Percentiles rank a stretch among this genome's conserved stretches.
Conservation (phyloP, 305 asterid genomes). For the Euphrasia arctica region DNA sequence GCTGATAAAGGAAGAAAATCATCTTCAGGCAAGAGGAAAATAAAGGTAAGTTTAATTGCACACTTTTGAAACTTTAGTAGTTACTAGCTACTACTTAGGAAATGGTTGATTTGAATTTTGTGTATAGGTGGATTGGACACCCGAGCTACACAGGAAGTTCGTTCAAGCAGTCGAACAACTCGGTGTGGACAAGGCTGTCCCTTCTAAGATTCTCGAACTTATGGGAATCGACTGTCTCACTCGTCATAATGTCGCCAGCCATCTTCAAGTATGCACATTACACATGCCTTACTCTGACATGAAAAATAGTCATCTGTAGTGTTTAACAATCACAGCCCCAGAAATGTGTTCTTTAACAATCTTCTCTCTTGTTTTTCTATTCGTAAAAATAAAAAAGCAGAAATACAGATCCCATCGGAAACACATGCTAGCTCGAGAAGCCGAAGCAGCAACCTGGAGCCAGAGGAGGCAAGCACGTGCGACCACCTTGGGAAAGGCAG, state of each 20-base stretch:
- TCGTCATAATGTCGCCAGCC: constrained; percentile 93
- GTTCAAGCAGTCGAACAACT: constrained; percentile 94
- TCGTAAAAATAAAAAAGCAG: constrained; percentile 37
- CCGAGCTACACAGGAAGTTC: constrained; percentile 81
- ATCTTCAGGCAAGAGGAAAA: constrained; percentile 57
- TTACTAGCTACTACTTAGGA: not conserved
- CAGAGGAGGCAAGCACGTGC: constrained; percentile 53
- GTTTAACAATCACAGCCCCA: not conserved
- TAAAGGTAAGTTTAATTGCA: constrained; percentile 41
- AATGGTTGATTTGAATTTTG: constrained; percentile 26
- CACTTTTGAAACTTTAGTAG: no score
- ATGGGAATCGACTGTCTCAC: constrained; percentile 93
- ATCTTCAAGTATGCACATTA: constrained; percentile 64
- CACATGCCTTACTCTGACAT: not conserved
- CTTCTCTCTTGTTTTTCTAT: not conserved
- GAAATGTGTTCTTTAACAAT: not conserved
- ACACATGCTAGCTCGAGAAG: constrained; percentile 69
- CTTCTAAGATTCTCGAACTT: constrained; percentile 85
- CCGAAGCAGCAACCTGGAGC: constrained; percentile 66
- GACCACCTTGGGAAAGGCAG: constrained; percentile 32
- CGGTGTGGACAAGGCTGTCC: constrained; percentile 93
- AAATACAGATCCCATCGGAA: constrained; percentile 77
- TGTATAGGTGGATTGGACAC: constrained; percentile 90
- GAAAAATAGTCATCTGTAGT: no score
- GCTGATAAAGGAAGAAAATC: constrained; percentile 51